These are phyloP conservation scores for Neospora caninum DNA, from an alignment of 169 alveolate genomes.

Conservation along the genomic window DNA sequence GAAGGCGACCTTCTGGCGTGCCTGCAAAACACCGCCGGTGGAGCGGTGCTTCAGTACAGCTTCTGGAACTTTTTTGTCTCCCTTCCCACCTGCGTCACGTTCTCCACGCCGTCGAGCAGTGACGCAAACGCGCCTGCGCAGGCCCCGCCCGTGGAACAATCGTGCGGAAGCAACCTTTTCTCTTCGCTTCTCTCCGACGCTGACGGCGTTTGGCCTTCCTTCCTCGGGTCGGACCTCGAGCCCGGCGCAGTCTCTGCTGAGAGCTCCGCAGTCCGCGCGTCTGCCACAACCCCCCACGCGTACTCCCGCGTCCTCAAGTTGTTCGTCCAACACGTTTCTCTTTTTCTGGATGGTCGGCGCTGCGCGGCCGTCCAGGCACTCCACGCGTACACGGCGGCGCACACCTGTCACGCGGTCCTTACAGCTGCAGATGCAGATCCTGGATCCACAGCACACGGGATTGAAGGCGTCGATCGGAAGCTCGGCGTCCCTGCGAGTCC, in stretches of 20 bases:
- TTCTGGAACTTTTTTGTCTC: neutral
- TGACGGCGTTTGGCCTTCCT: neutral
- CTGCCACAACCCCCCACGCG: neutral
- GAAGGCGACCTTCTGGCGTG: neutral
- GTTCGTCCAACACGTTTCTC: neutral
- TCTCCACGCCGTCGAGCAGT: neutral
- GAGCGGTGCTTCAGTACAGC: neutral
- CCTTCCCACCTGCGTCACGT: neutral
- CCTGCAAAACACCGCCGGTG: neutral
- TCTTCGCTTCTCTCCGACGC: neutral
- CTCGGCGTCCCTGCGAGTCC: too few species aligned
- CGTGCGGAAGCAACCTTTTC: neutral
- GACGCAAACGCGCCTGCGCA: neutral
- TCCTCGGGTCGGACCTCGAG: too few species aligned
- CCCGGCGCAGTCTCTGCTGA: too few species aligned
- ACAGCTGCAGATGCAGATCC: neutral
- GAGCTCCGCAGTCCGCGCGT: neutral
- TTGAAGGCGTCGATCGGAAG: too few species aligned
- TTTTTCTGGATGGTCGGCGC: neutral
- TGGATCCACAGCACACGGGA: too few species aligned
- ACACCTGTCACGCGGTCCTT: neutral
- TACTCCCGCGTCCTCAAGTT: neutral
- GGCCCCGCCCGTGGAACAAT: too few species aligned
- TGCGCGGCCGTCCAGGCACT: neutral
- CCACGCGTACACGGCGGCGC: neutral